Percentiles rank a stretch among this genome's conserved stretches.
Conservation (phyloP, 2,329 filamentous ascomycete genomes). For the Xylariaceae sp. region DNA sequence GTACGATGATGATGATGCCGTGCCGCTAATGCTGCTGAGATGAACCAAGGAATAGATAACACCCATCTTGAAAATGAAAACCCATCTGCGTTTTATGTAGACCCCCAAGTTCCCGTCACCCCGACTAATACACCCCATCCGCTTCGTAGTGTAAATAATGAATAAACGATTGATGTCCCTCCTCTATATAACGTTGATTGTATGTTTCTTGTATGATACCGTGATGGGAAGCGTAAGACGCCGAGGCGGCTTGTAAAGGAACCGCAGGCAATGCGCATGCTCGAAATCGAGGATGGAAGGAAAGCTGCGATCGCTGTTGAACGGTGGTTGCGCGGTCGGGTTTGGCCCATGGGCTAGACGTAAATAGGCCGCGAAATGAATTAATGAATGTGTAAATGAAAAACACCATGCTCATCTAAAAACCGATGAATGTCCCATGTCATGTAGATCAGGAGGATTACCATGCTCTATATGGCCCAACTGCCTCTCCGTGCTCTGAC, state of each 20-base stretch:
- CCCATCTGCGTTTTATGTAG: not conserved
- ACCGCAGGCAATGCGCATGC: not conserved
- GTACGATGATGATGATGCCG: not conserved
- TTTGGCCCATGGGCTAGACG: not conserved
- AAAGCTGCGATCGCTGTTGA: not conserved
- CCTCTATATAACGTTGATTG: not conserved
- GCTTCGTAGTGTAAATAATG: not conserved
- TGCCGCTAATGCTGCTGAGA: not conserved
- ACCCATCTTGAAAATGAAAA: no score
- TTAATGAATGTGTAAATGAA: not conserved
- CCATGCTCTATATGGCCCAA: slow-evolving; percentile 56
- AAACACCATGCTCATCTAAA: slow-evolving; percentile 8
- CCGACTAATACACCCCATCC: not conserved
- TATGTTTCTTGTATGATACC: slow-evolving; percentile 5
- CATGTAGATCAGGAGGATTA: not conserved
- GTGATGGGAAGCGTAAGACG: not conserved
- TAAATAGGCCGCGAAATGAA: not conserved
- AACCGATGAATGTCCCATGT: slow-evolving; percentile 5
- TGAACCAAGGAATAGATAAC: no score
- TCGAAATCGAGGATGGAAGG: not conserved
- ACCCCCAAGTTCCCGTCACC: not conserved
- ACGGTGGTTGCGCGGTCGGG: not conserved
- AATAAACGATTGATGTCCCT: slow-evolving; percentile 4
- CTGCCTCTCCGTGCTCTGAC: slow-evolving; percentile 62
- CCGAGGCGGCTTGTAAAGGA: not conserved